Evolutionary conservation across 225 moss, liverwort and hornwort species (phyloP), one percentile per base, ranked within the genome.

Genomic region (Pleurozium schreberi): DNA sequence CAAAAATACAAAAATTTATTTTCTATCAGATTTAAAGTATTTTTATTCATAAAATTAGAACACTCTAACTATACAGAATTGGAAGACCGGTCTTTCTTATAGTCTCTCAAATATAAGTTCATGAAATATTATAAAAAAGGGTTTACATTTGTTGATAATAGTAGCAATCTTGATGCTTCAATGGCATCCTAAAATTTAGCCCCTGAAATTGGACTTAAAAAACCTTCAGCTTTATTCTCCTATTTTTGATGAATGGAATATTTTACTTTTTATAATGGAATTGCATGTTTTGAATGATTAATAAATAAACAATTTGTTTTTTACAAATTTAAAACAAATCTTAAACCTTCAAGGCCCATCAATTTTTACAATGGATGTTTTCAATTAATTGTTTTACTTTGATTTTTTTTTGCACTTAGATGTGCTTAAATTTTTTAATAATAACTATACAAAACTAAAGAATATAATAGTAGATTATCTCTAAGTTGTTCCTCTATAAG

Each of bases 11-110:
- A 57, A 4, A 57, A 57, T 8, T 57, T 7, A 19, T 12, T 49
- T 49, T 0, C 20, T 33, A 31, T 1, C 0, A 33, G 19, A 1
- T 75, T 75, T 19, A 0, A 31, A 33, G 8, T 8, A 31, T 12
- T 19, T 75, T 12, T 75, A 18, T 10, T 11, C 0, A 47, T 11
- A 47, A 49, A 76, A 5, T 34, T 34, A 50, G 3, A 52, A 13
- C 0, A 34, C 13, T 21, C 14, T 28, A 28, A n/a, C n/a, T n/a
- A n/a, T n/a, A n/a, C n/a, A n/a, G n/a, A n/a, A n/a, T n/a, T n/a
- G n/a, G n/a, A n/a, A n/a, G n/a, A n/a, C n/a, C n/a, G n/a, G n/a
- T n/a, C n/a, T n/a, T n/a, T 26, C 1, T 25, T 45, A 17, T 28
- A 73, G 9, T 43, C 10, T 17, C 5, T 3, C 6, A 30, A 30